Conservation (phyloP, 2,329 filamentous ascomycete species). For the Alternaria sp. region DNA sequence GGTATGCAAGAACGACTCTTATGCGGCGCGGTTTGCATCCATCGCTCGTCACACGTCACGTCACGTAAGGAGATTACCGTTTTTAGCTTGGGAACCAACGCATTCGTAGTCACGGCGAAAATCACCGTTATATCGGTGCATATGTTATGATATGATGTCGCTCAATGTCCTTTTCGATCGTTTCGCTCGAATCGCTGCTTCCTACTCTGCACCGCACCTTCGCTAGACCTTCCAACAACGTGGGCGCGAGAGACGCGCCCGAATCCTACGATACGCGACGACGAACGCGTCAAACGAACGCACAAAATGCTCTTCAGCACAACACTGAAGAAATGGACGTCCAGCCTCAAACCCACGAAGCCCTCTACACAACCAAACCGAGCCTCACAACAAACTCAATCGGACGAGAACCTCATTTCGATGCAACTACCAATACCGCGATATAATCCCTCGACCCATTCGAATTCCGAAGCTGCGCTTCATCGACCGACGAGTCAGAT, state of each 20-base stretch:
- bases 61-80: neutral
- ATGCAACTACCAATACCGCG: neutral
- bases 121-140: neutral
- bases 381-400: neutral
- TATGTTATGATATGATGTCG: neutral
- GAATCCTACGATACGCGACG: neutral
- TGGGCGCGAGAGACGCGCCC: neutral
- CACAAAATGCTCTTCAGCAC: neutral
- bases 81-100: neutral
- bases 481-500: neutral
- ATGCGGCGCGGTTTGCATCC: neutral
- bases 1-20: neutral
- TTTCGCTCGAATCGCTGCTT: neutral
- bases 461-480: neutral
- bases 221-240: neutral
- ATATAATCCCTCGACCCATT: neutral
- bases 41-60: neutral
- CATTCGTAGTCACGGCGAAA: neutral
- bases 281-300: neutral
- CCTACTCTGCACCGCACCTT: neutral
- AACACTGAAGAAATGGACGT: neutral
- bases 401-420: constrained; percentile 6
- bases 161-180: neutral
- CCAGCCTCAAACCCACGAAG: neutral
- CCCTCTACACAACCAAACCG: neutral